Conservation (phyloP, 2,329 filamentous ascomycete genomes). For the Xylaria sp. region DNA sequence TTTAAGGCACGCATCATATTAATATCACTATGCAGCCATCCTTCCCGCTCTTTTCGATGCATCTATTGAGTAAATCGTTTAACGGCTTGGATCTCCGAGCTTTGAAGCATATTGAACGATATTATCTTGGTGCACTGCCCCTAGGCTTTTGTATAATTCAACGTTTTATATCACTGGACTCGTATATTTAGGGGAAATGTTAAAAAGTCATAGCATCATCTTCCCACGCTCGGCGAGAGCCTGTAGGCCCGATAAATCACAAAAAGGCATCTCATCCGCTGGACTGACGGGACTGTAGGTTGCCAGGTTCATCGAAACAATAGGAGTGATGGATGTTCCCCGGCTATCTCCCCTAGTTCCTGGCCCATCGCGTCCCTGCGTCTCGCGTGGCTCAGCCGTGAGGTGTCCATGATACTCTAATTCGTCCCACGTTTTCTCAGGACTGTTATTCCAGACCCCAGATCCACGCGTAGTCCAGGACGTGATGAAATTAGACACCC, state of each 20-base stretch:
- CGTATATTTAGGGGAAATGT: not conserved
- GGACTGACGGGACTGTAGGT: constrained; percentile 27
- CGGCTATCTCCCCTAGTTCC: constrained; percentile 16
- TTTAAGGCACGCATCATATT: not conserved
- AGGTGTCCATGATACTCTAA: constrained; percentile 29
- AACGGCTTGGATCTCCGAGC: not conserved
- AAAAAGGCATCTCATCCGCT: constrained; percentile 40
- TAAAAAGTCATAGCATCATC: constrained; percentile 12
- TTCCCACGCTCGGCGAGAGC: constrained; percentile 39
- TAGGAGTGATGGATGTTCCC: constrained; percentile 5
- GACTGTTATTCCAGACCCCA: constrained; percentile 33
- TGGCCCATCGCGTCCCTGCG: not conserved
- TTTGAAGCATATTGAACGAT: not conserved
- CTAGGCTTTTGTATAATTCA: not conserved
- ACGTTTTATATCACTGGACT: not conserved
- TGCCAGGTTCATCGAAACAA: constrained; percentile 37
- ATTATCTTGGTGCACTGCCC: not conserved
- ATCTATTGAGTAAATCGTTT: not conserved
- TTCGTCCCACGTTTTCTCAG: constrained; percentile 40
- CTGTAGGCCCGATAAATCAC: constrained; percentile 43
- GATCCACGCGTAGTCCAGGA: constrained; percentile 38
- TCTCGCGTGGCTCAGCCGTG: not conserved
- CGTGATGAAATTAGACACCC: constrained; percentile 34
- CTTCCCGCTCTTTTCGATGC: not conserved
- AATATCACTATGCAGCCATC: not conserved